Evolutionary conservation across 345 rosid genomes (phyloP).

Genomic region (Corchorus capsularis): DNA sequence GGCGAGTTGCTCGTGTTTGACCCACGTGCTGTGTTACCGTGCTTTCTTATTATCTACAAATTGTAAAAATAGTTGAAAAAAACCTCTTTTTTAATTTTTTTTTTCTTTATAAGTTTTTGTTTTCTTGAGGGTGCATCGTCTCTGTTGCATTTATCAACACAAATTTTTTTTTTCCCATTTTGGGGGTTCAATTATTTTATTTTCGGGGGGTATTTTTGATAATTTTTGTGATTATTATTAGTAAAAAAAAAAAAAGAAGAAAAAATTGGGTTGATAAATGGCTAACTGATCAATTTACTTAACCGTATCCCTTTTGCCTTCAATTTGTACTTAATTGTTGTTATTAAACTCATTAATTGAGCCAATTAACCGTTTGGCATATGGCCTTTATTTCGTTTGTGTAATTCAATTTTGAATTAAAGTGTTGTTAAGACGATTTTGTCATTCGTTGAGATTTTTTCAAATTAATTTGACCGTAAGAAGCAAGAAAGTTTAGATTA

Average conservation of each 20-base stretch:
- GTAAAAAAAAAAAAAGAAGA: too few relatives aligned
- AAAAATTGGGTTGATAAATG: constrained; percentile 62
- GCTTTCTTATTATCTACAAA: constrained; percentile 89
- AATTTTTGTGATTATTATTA: constrained; percentile 18
- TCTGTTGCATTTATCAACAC: constrained; percentile 50
- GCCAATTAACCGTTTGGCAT: neutral
- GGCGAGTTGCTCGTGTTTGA: constrained; percentile 91
- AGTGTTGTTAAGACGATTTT: neutral
- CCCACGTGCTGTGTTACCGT: constrained; percentile 86
- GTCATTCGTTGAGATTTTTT: neutral
- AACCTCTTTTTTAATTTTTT: neutral
- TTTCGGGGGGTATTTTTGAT: constrained; percentile 5
- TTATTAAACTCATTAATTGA: constrained; percentile 16
- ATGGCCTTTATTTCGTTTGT: neutral
- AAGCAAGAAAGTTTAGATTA: neutral
- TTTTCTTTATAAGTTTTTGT: neutral
- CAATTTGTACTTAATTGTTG: neutral
- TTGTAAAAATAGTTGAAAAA: constrained; percentile 55
- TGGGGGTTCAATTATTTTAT: neutral
- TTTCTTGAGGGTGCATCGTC: constrained; percentile 10
- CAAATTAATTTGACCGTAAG: neutral
- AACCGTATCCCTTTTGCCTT: neutral
- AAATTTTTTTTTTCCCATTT: constrained; percentile 29
- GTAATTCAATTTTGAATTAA: neutral
- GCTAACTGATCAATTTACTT: constrained; percentile 13